A percentile compares a stretch with the other conserved stretches of the same genome.
These are phyloP conservation scores for Epicoccum sorghinum DNA, from an alignment of 2,329 filamentous ascomycete genomes.

Conservation along the genomic window DNA sequence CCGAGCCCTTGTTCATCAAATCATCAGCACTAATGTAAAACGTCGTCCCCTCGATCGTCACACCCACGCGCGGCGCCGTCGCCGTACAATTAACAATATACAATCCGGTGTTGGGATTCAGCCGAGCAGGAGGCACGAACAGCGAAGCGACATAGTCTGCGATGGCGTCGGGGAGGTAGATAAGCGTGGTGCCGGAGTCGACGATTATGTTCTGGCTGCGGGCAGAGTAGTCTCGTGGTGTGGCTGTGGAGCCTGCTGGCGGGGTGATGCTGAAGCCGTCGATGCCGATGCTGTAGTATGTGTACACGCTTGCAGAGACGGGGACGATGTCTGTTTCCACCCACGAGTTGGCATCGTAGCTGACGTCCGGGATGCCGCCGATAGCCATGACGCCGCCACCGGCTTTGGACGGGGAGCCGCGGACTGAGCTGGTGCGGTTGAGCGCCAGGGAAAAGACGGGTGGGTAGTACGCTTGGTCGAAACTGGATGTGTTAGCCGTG, in stretches of 20 bases:
- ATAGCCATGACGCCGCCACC: slow-evolving; percentile 39
- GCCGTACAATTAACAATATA: slow-evolving; percentile 27
- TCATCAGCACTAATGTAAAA: slow-evolving; percentile 27
- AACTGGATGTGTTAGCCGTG: not conserved
- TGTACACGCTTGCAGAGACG: slow-evolving; percentile 20
- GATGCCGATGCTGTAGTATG: slow-evolving; percentile 35
- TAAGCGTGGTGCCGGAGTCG: slow-evolving; percentile 32
- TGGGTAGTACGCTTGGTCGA: slow-evolving; percentile 16
- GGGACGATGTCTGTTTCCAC: slow-evolving; percentile 27
- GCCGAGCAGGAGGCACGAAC: slow-evolving; percentile 29
- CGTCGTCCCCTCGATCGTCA: slow-evolving; percentile 20
- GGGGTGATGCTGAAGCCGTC: slow-evolving; percentile 31
- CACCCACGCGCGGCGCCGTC: slow-evolving; percentile 24
- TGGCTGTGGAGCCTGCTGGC: not conserved
- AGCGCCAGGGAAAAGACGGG: slow-evolving; percentile 36
- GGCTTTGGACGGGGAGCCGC: slow-evolving; percentile 6
- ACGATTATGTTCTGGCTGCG: slow-evolving; percentile 26
- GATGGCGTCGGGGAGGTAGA: slow-evolving; percentile 31
- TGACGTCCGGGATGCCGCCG: slow-evolving; percentile 34
- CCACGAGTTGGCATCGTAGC: slow-evolving; percentile 21
- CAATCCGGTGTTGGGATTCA: slow-evolving; percentile 4
- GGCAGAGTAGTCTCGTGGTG: slow-evolving; percentile 1
- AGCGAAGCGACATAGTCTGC: slow-evolving; percentile 25
- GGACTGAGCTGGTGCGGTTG: slow-evolving; percentile 17
- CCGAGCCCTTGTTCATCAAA: slow-evolving; percentile 23